Base-by-base conservation (phyloP, 805 yeast genomes). In the Yamadazyma philogaea region DNA sequence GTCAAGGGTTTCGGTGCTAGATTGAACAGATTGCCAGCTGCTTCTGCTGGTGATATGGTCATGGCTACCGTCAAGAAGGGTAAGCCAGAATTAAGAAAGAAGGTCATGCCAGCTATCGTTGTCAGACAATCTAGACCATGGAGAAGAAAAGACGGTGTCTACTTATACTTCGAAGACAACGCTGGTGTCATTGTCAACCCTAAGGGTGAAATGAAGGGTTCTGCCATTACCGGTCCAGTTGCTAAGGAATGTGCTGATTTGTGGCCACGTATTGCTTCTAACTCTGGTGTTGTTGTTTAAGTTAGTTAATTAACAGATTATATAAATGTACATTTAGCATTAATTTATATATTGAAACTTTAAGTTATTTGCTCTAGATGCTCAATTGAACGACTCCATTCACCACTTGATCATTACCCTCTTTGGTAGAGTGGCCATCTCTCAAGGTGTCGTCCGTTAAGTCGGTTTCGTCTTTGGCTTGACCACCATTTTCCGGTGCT, bases 171-270 rank as follows among this genome's bases (percentile, higher is more conserved):
- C 66, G 99, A 93, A 84, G 99, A 93, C 80, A 93, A 93, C 71
- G 99, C 99, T 59, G 99, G 99, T 84, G 99, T 95, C 75, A 93
- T 93, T 71, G 99, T 93, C 74, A 93, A 93, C 81, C 99, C 99
- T 72, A 93, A 93, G 93, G 99, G 99, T 82, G 99, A 93, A 79
- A 93, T 95, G 99, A 93, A 93, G 84, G 99, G 99, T 79, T 95
- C 99, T 61, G 99, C 99, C 69, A 93, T 93, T 75, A 95, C 99
- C 70, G 99, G 99, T 77, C 99, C 99, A 69, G 99, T 93, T 71
- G 98, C 97, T 75, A 93, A 93, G 81, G 99, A 93, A 82, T 95
- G 99, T 83, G 99, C 99, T 74, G 99, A 93, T 74, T 86, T 93
- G 76, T 93, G 99, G 99, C 99, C 99, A 75, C 88, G 99, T 82